These are phyloP conservation scores for Sugiyamaella smithiae DNA, from an alignment of 805 yeast genomes.

Conservation along the genomic window DNA sequence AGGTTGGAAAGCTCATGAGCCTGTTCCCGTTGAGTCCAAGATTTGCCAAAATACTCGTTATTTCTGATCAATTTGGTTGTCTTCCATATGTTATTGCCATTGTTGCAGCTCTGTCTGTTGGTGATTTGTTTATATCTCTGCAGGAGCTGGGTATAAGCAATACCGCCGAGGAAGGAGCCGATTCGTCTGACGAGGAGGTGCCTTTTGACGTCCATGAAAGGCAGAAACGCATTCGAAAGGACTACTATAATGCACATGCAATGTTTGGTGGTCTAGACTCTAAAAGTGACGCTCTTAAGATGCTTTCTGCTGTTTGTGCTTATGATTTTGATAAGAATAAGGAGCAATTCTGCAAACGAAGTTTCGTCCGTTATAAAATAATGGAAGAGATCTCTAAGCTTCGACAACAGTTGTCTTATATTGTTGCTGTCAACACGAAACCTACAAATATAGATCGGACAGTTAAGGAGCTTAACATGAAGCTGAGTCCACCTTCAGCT, in stretches of 20 bases:
- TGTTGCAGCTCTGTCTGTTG: conserved; percentile 89
- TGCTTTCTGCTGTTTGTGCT: conserved; percentile 84
- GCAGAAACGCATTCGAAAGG: conserved; percentile 43
- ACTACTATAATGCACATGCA: conserved; percentile 56
- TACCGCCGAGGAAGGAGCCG: conserved; percentile 30
- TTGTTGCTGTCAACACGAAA: conserved; percentile 58
- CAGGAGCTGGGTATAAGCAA: conserved; percentile 61
- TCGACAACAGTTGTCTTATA: conserved; percentile 71
- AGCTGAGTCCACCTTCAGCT: conserved; percentile 62
- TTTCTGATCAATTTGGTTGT: conserved; percentile 85
- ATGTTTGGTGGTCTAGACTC: conserved; percentile 67
- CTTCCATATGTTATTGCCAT: conserved; percentile 86
- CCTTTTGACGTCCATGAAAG: conserved; percentile 36
- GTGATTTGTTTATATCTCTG: conserved; percentile 81
- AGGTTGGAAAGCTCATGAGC: conserved; percentile 81
- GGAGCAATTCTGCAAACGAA: conserved; percentile 48
- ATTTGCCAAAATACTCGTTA: conserved; percentile 81
- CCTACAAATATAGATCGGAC: conserved; percentile 39
- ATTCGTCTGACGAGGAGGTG: conserved; percentile 28
- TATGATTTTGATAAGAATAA: conserved; percentile 59
- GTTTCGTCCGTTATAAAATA: conserved; percentile 71
- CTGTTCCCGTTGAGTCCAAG: conserved; percentile 91
- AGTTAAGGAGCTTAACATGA: conserved; percentile 49
- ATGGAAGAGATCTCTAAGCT: conserved; percentile 84
- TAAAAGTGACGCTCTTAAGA: conserved; percentile 68